A percentile compares a stretch with the other conserved stretches of the same genome.
Conservation (phyloP, 2,329 filamentous ascomycete genomes). For the Aspergillus fumigatiaffinis region DNA sequence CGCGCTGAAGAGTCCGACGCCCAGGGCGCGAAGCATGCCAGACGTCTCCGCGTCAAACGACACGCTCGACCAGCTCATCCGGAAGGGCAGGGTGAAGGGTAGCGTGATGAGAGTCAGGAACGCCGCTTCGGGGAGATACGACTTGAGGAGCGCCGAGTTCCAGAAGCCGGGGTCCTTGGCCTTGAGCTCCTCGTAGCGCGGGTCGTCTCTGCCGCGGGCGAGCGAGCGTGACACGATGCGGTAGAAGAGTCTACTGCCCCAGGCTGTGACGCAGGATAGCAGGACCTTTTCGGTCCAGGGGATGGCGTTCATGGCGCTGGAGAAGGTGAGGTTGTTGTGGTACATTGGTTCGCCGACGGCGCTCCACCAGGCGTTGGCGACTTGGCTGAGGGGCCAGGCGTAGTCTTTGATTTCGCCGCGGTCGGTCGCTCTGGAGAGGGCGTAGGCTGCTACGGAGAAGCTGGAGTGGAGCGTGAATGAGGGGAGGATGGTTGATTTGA, state of each 20-base stretch:
- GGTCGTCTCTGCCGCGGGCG: conserved; percentile 52
- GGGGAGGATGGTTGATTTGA: conserved; percentile 52
- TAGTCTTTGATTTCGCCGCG: conserved; percentile 60
- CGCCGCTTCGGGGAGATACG: conserved; percentile 57
- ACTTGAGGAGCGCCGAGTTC: conserved; percentile 52
- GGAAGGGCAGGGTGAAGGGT: conserved; percentile 55
- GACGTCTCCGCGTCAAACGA: conserved; percentile 23
- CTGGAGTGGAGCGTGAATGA: conserved; percentile 53
- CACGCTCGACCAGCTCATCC: conserved; percentile 26
- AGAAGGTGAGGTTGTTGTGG: conserved; percentile 44
- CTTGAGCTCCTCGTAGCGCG: conserved; percentile 53
- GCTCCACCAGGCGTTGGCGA: conserved; percentile 59
- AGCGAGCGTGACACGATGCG: conserved; percentile 50
- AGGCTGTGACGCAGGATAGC: conserved; percentile 54
- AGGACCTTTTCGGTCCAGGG: conserved; percentile 55
- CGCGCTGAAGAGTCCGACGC: conserved; percentile 54
- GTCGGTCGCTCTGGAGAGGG: conserved; percentile 49
- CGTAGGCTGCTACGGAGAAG: conserved; percentile 51
- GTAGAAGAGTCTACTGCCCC: conserved; percentile 56
- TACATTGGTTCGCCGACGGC: conserved; percentile 52
- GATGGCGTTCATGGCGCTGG: conserved; percentile 46
- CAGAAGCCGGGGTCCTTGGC: conserved; percentile 51
- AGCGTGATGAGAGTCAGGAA: conserved; percentile 55
- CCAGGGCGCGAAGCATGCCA: conserved; percentile 35
- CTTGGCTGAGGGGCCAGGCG: conserved; percentile 54